Base-by-base conservation (phyloP, 1,284 basidiomycete genomes). In the Pseudozyma sp. region DNA sequence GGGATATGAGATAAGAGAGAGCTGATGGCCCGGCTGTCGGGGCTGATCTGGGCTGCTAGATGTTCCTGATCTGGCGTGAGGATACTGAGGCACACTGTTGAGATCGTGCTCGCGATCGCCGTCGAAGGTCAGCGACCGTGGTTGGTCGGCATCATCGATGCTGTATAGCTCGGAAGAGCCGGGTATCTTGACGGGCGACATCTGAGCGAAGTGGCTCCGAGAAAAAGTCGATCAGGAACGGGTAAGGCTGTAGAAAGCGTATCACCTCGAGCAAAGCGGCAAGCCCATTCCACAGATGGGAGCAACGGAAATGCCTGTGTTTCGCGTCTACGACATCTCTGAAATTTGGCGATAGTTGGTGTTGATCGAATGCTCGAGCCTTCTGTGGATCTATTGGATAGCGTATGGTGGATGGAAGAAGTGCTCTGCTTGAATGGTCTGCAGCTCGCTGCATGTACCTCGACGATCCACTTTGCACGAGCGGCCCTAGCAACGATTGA, bases 151-250 rank as follows among this genome's bases (percentile, higher is more conserved):
- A 24, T 54, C 52, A 2, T 61, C 51, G 16, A 55, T 13, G 5
- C 29, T 37, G 24, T 58, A 57, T 13, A 59, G 55, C 51, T 71
- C 63, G 10, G 63, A 62, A 19, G 68, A 62, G 58, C 68, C 63
- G 2, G 68, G 63, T 2, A 62, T 52, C 1, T n/a, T 31, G 35
- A 47, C 33, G 34, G 39, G 34, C 0, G 30, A 19, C 48, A 57
- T 57, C 17, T 10, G 11, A 16, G 10, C 13, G 11, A 16, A n/a
- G 16, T 9, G 5, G 4, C 1, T 37, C 4, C 8, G 4, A 5
- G 2, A 9, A 10, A 9, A 10, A 5, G 35, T 37, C 14, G 35
- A 37, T 5, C 35, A 4, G 2, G 14, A 37, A 37, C 10, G 8
- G 2, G 35, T 37, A 37, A 10, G 35, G 35, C 40, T 42, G 40